Evolutionary conservation across 78 protist species (phyloP), one percentile per base, ranked within the genome.

Genomic region (Blattamonas nauphoetae): DNA sequence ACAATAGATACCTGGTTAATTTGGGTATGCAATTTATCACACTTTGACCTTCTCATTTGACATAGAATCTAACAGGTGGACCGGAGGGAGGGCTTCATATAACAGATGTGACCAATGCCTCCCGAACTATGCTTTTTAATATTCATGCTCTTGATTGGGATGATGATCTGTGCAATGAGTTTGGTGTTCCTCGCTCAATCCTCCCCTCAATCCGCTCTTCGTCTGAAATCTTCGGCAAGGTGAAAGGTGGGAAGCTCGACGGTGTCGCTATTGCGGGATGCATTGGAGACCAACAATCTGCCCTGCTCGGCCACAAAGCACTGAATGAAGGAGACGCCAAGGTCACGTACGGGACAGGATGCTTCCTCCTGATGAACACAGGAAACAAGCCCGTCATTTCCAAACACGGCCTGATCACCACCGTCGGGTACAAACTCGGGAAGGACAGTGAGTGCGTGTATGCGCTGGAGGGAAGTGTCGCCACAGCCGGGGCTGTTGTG

Each of bases 281-380:
- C 4, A n/a, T 95, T 41, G 99, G 99, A 0, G 99, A 98, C 44
- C 99, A 98, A 84, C 99, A 98, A 84, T 91, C 96, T 0, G 99
- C 99, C 1, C 81, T 92, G 88, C 92, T 98, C 2, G 99, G 99
- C 0, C 99, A 98, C 81, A 42, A 32, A 45, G 95, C 97, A 86
- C 88, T 96, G 82, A 71, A 6, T 1, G 78, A 55, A 0, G 97
- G 98, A 6, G 94, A 91, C 34, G 91, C 94, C 1, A 97, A 97
- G 86, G 93, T 79, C 78, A 89, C 88, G 6, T 97, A 96, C 87
- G 99, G 99, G 6, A 96, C 99, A 34, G 98, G 99, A 3, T 94
- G 98, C 84, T 98, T 98, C 93, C 42, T 97, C 45, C 89, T 98
- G 81, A 41, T 88, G 46, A 94, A 97, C 88, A 94, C 92, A 1